Conservation (phyloP, 352 stramenopile genomes). For the Pythium pyrilobum region DNA sequence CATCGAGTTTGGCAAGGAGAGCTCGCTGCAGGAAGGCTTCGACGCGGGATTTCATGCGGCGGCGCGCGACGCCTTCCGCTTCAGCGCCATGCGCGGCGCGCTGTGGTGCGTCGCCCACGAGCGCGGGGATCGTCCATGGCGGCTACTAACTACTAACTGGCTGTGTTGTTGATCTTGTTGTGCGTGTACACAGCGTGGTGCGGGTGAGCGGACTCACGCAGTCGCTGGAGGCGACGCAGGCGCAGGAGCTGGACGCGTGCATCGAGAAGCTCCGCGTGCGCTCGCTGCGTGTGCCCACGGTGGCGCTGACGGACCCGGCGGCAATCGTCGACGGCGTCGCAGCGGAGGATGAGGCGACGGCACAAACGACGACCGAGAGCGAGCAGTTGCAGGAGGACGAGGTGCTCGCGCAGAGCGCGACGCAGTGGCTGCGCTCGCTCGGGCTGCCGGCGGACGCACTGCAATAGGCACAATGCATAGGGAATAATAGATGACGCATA, state of each 20-base stretch:
- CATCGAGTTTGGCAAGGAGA: slow-evolving; percentile 65
- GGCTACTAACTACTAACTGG: not conserved
- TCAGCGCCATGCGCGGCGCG: slow-evolving; percentile 42
- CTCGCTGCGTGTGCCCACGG: slow-evolving; percentile 5
- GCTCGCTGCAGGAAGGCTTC: slow-evolving; percentile 67
- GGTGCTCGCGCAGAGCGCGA: too few relatives aligned
- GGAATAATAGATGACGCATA: too few relatives aligned
- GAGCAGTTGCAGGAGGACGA: too few relatives aligned
- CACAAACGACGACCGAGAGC: too few relatives aligned
- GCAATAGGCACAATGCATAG: too few relatives aligned
- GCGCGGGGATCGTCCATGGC: not conserved
- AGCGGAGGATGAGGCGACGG: not conserved
- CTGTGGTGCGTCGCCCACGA: slow-evolving; percentile 24
- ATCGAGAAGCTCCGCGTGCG: slow-evolving; percentile 9
- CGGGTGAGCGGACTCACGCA: slow-evolving; percentile 21
- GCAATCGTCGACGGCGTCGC: slow-evolving; percentile 5
- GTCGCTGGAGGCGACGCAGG: not conserved
- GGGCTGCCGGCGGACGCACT: too few relatives aligned
- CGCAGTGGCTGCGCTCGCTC: too few relatives aligned
- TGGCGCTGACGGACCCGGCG: slow-evolving; percentile 3
- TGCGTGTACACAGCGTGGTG: slow-evolving; percentile 13
- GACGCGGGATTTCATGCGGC: slow-evolving; percentile 43
- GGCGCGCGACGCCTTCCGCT: slow-evolving; percentile 32
- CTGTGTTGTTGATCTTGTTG: not conserved
- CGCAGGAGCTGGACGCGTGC: not conserved